A percentile compares a stretch with the other conserved stretches of the same genome.
Conservation (phyloP, 2,329 filamentous ascomycete species). For the Fusarium sp. region DNA sequence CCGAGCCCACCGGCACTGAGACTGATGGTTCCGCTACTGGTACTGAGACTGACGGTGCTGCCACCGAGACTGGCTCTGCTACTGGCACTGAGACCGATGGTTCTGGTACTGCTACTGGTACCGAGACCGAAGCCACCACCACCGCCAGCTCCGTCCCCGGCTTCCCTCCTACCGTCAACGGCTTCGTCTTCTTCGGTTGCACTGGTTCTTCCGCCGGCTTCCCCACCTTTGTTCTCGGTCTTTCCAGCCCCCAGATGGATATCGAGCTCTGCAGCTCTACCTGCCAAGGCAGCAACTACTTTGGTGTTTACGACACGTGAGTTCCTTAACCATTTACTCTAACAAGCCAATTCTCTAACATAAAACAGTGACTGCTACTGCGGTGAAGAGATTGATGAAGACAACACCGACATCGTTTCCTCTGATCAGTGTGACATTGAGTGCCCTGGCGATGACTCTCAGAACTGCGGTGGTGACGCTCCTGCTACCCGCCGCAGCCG, state of each 20-base stretch:
- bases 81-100: conserved; percentile 43
- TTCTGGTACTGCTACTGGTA: conserved; percentile 40
- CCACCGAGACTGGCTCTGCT: neutral
- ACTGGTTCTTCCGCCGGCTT: conserved; percentile 34
- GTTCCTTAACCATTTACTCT: neutral
- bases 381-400: conserved; percentile 29
- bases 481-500: conserved; percentile 23
- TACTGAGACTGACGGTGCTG: neutral
- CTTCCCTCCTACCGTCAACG: conserved; percentile 32
- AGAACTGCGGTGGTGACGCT: conserved; percentile 40
- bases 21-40: neutral
- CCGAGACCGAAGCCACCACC: conserved; percentile 10
- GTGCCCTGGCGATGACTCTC: conserved; percentile 38
- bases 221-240: conserved; percentile 38
- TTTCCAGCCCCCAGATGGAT: conserved; percentile 30
- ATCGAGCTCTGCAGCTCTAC: conserved; percentile 43
- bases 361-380: conserved; percentile 34
- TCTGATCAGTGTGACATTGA: conserved; percentile 24
- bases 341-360: neutral
- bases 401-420: conserved; percentile 19
- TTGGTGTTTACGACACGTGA: conserved; percentile 44
- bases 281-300: conserved; percentile 40
- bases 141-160: conserved; percentile 33
- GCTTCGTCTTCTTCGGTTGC: conserved; percentile 46
- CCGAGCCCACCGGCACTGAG: conserved; percentile 41